A percentile compares a stretch with the other conserved stretches of the same genome.
Conservation (phyloP, 768 basidiomycete genomes). For the Tylopilus sp. region DNA sequence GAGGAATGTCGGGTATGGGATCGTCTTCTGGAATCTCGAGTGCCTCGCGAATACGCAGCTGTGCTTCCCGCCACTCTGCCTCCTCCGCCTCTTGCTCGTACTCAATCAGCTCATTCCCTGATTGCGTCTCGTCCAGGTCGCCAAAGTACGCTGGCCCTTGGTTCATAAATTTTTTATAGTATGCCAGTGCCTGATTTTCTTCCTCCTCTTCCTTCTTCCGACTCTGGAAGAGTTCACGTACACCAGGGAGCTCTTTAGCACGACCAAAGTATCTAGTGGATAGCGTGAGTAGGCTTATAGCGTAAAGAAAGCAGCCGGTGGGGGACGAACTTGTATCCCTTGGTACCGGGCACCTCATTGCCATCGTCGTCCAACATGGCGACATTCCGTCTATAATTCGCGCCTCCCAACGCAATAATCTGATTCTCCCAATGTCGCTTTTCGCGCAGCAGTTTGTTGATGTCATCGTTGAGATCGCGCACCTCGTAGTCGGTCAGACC, state of each 20-base stretch:
- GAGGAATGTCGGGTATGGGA: constrained; percentile 51
- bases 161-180: constrained; percentile 85
- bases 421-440: constrained; percentile 98
- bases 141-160: constrained; percentile 90
- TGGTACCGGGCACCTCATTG: constrained; percentile 92
- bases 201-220: constrained; percentile 86
- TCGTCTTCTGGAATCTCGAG: constrained; percentile 52
- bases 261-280: constrained; percentile 86
- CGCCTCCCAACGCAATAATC: constrained; percentile 92
- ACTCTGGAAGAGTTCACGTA: constrained; percentile 89
- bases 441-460: constrained; percentile 92
- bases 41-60: constrained; percentile 47
- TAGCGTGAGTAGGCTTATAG: neutral
- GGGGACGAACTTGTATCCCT: constrained; percentile 86
- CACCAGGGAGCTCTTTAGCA: constrained; percentile 93
- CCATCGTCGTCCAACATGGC: constrained; percentile 95
- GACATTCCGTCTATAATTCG: constrained; percentile 92
- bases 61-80: constrained; percentile 69
- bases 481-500: constrained; percentile 94
- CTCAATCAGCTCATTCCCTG: constrained; percentile 58
- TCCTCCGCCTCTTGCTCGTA: constrained; percentile 73
- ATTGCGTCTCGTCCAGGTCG: constrained; percentile 71
- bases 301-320: neutral
- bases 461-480: constrained; percentile 95
- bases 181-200: constrained; percentile 70